Percentiles rank a stretch among this genome's conserved stretches.
Conservation (phyloP, 768 basidiomycete species). For the Suillus variegatus region DNA sequence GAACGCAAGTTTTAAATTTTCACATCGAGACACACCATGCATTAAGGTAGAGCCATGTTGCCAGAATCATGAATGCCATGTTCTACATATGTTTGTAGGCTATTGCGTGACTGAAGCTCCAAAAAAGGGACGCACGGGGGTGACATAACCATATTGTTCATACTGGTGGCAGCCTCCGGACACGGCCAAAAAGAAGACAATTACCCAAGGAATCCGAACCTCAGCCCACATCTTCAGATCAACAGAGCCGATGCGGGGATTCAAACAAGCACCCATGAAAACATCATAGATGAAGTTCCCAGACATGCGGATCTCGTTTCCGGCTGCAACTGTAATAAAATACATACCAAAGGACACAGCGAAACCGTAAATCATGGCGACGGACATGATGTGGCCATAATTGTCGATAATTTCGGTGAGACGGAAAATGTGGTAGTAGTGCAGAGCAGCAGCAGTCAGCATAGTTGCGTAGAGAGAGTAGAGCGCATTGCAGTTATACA, state of each 20-base stretch:
- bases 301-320: constrained; percentile 90
- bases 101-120: not conserved
- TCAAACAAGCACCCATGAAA: constrained; percentile 95
- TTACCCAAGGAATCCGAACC: constrained; percentile 95
- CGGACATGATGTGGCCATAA: constrained; percentile 94
- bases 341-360: constrained; percentile 80
- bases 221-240: constrained; percentile 99
- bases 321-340: constrained; percentile 71
- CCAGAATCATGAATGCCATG: constrained; percentile 95
- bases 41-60: constrained; percentile 95
- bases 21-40: constrained; percentile 62
- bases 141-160: constrained; percentile 87
- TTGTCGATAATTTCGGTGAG: constrained; percentile 95
- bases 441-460: constrained; percentile 70
- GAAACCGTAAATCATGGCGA: constrained; percentile 92
- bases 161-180: constrained; percentile 96
- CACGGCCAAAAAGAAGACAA: constrained; percentile 90
- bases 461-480: constrained; percentile 83
- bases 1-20: not conserved
- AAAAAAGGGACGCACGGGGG: constrained; percentile 59
- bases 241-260: constrained; percentile 87
- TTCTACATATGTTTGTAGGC: constrained; percentile 52
- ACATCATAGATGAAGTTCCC: constrained; percentile 93
- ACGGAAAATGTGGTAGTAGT: constrained; percentile 81
- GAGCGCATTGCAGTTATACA: constrained; percentile 97